Base-by-base conservation (phyloP, 31 red algal genomes). In the Pterothamnion heteromorphum region DNA sequence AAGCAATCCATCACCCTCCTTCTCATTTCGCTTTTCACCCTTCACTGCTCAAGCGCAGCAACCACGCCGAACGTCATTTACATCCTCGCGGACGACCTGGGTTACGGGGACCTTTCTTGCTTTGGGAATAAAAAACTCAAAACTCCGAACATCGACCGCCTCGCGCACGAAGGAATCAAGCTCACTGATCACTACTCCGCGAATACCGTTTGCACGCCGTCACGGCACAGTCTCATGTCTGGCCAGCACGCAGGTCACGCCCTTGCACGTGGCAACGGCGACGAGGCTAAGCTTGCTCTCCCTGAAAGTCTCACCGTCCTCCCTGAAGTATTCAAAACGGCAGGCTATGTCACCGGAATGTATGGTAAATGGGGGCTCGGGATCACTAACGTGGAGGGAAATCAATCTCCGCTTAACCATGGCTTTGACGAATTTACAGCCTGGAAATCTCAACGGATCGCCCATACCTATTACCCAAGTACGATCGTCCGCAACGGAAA, bases 311-410 rank as follows among this genome's bases (percentile, higher is more conserved):
- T 22, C 22, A 82, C 24, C 5, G 31, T 28, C 5, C 9, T 82
- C 31, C 78, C 78, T 9, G 14, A 27, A 28, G 14, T 28, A 5
- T 82, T 82, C 4, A 82, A 82, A 27, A 22, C 5, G n/a, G 78
- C 78, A 64, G 18, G 78, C 5, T 82, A 82, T 82, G 78, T 28
- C 5, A 82, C 78, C 4, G 78, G 78, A 5, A 27, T 27, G n/a
- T 9, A 27, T 82, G 78, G 78, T 82, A 82, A 82, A 27, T 82
- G 78, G 78, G 78, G 78, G 4, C 4, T 82, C 5, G 78, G 78
- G 14, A 20, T 27, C 31, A 9, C 78, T 9, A 20, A 9, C 4
- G 4, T 5, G 5, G 9, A 20, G 5, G 24, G 24, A 27, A 28
- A 9, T 28, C 14, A 20, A 27, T 9, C 5, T 27, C 78, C 24